These are phyloP conservation scores for Hyaloscypha variabilis DNA, from an alignment of 495 filamentous ascomycete species.

Conservation along the genomic window DNA sequence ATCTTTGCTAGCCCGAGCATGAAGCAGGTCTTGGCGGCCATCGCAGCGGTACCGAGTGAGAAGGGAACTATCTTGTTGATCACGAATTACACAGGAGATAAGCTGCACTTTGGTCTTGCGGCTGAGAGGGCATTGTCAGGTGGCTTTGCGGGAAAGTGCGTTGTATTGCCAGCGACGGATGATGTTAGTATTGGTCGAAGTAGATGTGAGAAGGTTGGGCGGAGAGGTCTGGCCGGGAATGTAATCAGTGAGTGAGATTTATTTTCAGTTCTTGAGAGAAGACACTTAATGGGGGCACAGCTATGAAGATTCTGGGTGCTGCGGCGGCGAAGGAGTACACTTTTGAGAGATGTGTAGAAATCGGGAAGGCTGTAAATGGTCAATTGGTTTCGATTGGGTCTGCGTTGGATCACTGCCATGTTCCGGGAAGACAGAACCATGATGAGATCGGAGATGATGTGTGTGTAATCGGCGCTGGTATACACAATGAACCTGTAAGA, in stretches of 20 bases:
- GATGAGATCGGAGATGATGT: slow-evolving; percentile 48
- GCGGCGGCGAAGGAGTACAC: slow-evolving; percentile 35
- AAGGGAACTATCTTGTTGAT: slow-evolving; percentile 63
- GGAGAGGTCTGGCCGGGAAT: slow-evolving; percentile 60
- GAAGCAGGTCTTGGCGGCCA: slow-evolving; percentile 62
- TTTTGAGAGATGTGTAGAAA: slow-evolving; percentile 57
- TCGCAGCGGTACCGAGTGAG: slow-evolving; percentile 56
- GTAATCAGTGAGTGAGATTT: slow-evolving; percentile 25
- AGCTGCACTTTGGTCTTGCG: slow-evolving; percentile 65
- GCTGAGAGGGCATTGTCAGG: slow-evolving; percentile 61
- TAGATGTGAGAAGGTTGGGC: slow-evolving; percentile 54
- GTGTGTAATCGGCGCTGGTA: slow-evolving; percentile 61
- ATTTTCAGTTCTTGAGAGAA: background rate
- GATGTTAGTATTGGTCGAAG: slow-evolving; percentile 63
- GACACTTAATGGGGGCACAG: background rate
- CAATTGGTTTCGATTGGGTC: slow-evolving; percentile 62
- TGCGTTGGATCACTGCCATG: slow-evolving; percentile 65
- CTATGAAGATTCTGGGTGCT: slow-evolving; percentile 28
- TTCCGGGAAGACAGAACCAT: slow-evolving; percentile 60
- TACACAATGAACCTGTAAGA: slow-evolving; percentile 61
- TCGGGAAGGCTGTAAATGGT: slow-evolving; percentile 54
- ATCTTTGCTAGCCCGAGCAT: slow-evolving; percentile 65
- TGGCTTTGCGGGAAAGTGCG: slow-evolving; percentile 55
- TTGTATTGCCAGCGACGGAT: slow-evolving; percentile 55
- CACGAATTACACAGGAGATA: slow-evolving; percentile 69